A percentile compares a stretch with the other conserved stretches of the same genome.
These are phyloP conservation scores for Tulasnella calospora DNA, from an alignment of 768 basidiomycete species.

Conservation along the genomic window DNA sequence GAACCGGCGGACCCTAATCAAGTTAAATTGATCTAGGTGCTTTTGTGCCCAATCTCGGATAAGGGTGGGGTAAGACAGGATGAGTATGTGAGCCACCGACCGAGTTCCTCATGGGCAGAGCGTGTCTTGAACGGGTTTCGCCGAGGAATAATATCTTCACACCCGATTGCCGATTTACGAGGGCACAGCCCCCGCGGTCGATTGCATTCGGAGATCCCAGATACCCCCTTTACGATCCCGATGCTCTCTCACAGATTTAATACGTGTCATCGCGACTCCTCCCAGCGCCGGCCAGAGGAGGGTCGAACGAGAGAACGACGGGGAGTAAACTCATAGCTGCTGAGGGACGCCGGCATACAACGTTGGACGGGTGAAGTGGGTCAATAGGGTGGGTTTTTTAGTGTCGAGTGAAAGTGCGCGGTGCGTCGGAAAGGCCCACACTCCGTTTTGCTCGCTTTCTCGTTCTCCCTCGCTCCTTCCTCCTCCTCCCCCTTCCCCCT, in stretches of 20 bases:
- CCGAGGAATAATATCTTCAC: background rate
- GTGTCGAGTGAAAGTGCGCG: background rate
- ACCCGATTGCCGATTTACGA: background rate
- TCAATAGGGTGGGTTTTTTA: background rate
- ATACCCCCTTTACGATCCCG: slow-evolving; percentile 5
- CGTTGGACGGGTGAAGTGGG: too few relatives aligned
- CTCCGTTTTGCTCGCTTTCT: slow-evolving; percentile 9
- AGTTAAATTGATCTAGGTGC: background rate
- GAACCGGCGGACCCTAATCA: background rate
- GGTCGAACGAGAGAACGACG: background rate
- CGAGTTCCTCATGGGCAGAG: background rate
- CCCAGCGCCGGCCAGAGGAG: background rate
- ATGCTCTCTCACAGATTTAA: slow-evolving; percentile 8
- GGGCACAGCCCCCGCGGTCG: background rate
- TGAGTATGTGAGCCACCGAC: background rate
- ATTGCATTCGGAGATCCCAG: slow-evolving; percentile 9
- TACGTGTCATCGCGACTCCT: background rate
- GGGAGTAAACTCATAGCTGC: too few relatives aligned
- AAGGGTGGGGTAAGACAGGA: background rate
- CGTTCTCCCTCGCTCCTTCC: background rate
- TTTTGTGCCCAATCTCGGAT: background rate
- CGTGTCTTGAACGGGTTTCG: background rate
- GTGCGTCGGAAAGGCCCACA: background rate
- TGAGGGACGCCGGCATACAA: too few relatives aligned
- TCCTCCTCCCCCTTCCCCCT: background rate